Evolutionary conservation across 805 yeast genomes (phyloP).

Genomic region (Middelhovenomyces tepae): DNA sequence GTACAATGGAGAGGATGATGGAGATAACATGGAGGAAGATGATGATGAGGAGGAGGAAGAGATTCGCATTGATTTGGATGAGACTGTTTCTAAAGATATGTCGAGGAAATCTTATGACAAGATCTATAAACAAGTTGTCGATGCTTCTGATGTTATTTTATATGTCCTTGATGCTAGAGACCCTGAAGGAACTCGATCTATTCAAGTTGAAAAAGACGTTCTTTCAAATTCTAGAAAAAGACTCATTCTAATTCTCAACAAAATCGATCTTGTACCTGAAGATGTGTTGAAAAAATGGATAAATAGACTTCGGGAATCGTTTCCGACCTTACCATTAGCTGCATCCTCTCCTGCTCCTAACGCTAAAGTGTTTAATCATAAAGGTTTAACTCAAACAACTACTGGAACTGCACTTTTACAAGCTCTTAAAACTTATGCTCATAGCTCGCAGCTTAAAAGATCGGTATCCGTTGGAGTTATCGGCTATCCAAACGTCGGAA

Average conservation of each 20-base stretch:
- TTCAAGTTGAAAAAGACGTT: slow-evolving; percentile 84
- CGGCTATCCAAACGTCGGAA: slow-evolving; percentile 97
- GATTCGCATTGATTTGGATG: slow-evolving; percentile 41
- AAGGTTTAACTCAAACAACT: slow-evolving; percentile 57
- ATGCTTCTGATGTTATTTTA: slow-evolving; percentile 79
- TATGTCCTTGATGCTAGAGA: slow-evolving; percentile 97
- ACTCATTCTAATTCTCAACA: slow-evolving; percentile 76
- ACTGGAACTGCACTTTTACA: slow-evolving; percentile 70
- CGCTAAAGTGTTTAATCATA: slow-evolving; percentile 55
- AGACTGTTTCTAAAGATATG: slow-evolving; percentile 33
- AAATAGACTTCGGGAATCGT: slow-evolving; percentile 62
- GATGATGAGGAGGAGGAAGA: slow-evolving; percentile 51
- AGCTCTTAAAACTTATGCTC: slow-evolving; percentile 79
- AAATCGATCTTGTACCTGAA: slow-evolving; percentile 87
- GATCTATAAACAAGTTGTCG: slow-evolving; percentile 87
- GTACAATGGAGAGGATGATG: slow-evolving; percentile 51
- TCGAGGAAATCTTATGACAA: slow-evolving; percentile 79
- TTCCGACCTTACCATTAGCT: slow-evolving; percentile 90
- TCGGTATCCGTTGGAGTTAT: slow-evolving; percentile 89
- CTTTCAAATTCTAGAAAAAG: slow-evolving; percentile 73
- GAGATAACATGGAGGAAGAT: slow-evolving; percentile 34
- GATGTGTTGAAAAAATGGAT: slow-evolving; percentile 79
- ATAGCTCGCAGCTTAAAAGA: slow-evolving; percentile 79
- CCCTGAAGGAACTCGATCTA: slow-evolving; percentile 90
- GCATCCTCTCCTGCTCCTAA: slow-evolving; percentile 62